Base-by-base conservation (phyloP, 495 filamentous ascomycete species). In the Daldinia grandis region DNA sequence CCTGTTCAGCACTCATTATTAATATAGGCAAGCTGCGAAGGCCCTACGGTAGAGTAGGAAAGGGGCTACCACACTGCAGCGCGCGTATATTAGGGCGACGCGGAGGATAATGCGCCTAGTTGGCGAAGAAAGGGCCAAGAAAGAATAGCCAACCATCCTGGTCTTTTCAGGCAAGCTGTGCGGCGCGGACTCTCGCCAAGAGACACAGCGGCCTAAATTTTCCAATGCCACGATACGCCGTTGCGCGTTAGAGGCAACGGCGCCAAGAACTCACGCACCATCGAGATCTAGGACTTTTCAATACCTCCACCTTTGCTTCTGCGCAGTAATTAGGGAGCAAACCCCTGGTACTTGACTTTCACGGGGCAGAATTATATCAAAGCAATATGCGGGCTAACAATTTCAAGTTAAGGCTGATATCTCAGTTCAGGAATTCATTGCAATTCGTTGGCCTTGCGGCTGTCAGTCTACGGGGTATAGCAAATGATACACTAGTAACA, bases 61-160 rank as follows among this genome's bases (percentile, higher is more conserved):
- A 14, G 42, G 8, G 42, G 17, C 42, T 47, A 5, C 17, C 42
- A 30, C 49, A 53, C 15, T 6, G 24, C 9, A 27, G 12, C 4
- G 10, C 15, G 27, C 47, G 12, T 53, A 53, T 30, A 53, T 53
- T 30, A 15, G 12, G 27, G 24, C 49, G 56, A 24, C 62, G 30
- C 51, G 53, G 44, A 49, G 14, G 15, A 51, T 28, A 62, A 62
- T 64, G 66, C 31, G 54, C 62, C 63, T 63, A 73, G 69, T 53
- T 58, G 37, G 65, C 37, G 31, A 70, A 69, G 44, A 70, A 63
- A 73, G 53, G 44, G 72, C 66, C 57, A 72, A 67, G 49, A 50
- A 27, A 24, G 14, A 25, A 42, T 12, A 50, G 51, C 47, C 17
- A 19, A 38, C 37, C 30, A 31, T 56, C 53, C 53, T 14, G 15